phyloP scores from a whole-genome alignment of 805 yeast genomes.

The Metschnikowia proteae region DNA sequence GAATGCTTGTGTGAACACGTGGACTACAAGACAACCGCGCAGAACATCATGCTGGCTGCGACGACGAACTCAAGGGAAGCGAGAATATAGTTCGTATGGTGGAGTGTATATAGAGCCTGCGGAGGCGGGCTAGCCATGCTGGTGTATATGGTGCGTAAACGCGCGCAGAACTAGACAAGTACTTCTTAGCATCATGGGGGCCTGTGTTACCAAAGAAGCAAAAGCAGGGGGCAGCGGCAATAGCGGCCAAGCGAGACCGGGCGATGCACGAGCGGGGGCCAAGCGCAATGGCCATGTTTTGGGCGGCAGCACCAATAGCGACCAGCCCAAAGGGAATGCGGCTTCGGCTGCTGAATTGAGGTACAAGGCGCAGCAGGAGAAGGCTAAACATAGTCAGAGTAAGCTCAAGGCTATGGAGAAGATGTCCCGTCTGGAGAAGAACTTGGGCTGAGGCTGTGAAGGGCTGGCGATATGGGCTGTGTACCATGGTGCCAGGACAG shows the following conservation, averaged over 20 bases:
- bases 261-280: neutral
- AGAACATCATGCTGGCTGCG: neutral
- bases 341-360: conserved; percentile 41
- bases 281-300: neutral
- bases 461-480: no score
- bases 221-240: neutral
- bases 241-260: no score
- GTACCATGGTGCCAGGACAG: no score
- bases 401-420: conserved; percentile 30
- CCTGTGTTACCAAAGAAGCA: no score
- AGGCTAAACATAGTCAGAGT: conserved; percentile 25
- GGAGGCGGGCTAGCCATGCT: no score
- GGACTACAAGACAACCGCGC: conserved; percentile 20
- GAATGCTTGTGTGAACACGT: conserved; percentile 26
- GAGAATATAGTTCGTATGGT: no score
- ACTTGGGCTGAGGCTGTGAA: neutral
- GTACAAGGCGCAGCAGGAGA: conserved; percentile 26
- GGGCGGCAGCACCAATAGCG: neutral
- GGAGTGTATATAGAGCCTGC: no score
- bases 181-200: no score
- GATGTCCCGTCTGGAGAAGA: conserved; percentile 30
- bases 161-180: no score
- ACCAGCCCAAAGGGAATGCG: conserved; percentile 27
- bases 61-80: no score
- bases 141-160: no score